Evolutionary conservation across 176 grass and related monocot species (phyloP).

Genomic region (Phoenix dactylifera): DNA sequence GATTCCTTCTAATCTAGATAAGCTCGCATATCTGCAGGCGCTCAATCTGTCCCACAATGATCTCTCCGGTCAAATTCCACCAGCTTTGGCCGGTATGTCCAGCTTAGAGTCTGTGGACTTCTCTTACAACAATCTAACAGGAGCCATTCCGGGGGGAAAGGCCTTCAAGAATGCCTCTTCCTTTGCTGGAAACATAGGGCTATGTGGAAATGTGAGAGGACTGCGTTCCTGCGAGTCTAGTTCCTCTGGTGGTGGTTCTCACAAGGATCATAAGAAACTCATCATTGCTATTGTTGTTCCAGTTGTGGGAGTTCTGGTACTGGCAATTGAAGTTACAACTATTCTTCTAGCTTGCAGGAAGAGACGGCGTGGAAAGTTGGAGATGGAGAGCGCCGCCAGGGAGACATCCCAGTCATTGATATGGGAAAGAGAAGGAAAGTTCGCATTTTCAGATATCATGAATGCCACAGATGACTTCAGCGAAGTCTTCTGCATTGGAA

Average conservation of each 20-base stretch:
- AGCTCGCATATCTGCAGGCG: slow-evolving; percentile 34
- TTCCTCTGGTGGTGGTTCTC: slow-evolving; percentile 6
- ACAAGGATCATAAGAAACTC: slow-evolving; percentile 29
- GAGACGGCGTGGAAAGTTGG: slow-evolving; percentile 17
- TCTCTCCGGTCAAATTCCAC: slow-evolving; percentile 52
- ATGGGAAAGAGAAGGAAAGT: slow-evolving; percentile 58
- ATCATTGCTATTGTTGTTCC: slow-evolving; percentile 31
- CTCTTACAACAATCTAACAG: slow-evolving; percentile 72
- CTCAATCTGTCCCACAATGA: slow-evolving; percentile 76
- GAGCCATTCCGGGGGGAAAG: slow-evolving; percentile 43
- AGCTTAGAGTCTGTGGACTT: slow-evolving; percentile 80
- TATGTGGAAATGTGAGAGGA: slow-evolving; percentile 50
- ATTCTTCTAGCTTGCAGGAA: slow-evolving; percentile 16
- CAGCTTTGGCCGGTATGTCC: slow-evolving; percentile 38
- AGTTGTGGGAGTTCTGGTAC: slow-evolving; percentile 7
- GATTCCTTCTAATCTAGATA: slow-evolving; percentile 55
- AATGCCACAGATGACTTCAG: slow-evolving; percentile 75
- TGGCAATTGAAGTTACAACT: slow-evolving; percentile 7
- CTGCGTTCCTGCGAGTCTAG: slow-evolving; percentile 26
- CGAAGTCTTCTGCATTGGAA: slow-evolving; percentile 65
- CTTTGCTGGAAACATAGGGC: slow-evolving; percentile 46
- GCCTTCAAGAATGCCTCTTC: slow-evolving; percentile 44
- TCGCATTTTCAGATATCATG: slow-evolving; percentile 61
- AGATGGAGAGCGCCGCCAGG: slow-evolving; percentile 29
- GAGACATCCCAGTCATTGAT: slow-evolving; percentile 48